These are phyloP conservation scores for Apostasia shenzhenica DNA, from an alignment of 106 monocot genomes.

Conservation along the genomic window DNA sequence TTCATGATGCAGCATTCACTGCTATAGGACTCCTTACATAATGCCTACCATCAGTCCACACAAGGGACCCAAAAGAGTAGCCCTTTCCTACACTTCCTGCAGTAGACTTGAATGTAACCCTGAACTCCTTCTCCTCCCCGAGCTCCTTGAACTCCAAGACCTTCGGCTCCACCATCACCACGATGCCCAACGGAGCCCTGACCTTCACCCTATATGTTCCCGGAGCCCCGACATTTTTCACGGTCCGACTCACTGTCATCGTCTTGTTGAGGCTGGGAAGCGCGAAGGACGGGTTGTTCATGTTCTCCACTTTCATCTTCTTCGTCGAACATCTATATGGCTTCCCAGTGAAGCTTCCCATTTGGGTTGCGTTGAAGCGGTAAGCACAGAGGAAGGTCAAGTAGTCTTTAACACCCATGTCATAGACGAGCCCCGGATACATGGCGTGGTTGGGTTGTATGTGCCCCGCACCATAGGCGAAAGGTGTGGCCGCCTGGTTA, in stretches of 20 bases:
- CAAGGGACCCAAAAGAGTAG: conserved; percentile 6
- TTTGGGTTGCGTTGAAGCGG: conserved; percentile 12
- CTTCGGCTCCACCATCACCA: conserved; percentile 2
- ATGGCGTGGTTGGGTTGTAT: conserved; percentile 13
- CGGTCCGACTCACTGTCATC: not conserved
- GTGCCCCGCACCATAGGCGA: conserved; percentile 16
- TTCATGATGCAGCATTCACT: not conserved
- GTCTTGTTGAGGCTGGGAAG: not conserved
- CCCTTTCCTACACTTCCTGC: not conserved
- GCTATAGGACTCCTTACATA: conserved; percentile 26
- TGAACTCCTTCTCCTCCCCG: conserved; percentile 13
- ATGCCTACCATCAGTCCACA: conserved; percentile 11
- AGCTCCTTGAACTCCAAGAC: not conserved
- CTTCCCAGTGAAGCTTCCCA: not conserved
- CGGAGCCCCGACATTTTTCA: conserved; percentile 12
- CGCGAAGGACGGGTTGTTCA: conserved; percentile 18
- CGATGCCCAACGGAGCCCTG: not conserved
- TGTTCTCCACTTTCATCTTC: not conserved
- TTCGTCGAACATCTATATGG: conserved; percentile 3
- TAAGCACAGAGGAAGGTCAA: conserved; percentile 14
- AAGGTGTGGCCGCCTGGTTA: conserved; percentile 10
- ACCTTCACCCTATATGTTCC: conserved; percentile 5
- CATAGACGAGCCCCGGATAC: conserved; percentile 18
- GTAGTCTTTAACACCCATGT: conserved; percentile 11
- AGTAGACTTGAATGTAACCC: not conserved